phyloP scores from a whole-genome alignment of 176 grass and related monocot genomes.

The Thalia dealbata region DNA sequence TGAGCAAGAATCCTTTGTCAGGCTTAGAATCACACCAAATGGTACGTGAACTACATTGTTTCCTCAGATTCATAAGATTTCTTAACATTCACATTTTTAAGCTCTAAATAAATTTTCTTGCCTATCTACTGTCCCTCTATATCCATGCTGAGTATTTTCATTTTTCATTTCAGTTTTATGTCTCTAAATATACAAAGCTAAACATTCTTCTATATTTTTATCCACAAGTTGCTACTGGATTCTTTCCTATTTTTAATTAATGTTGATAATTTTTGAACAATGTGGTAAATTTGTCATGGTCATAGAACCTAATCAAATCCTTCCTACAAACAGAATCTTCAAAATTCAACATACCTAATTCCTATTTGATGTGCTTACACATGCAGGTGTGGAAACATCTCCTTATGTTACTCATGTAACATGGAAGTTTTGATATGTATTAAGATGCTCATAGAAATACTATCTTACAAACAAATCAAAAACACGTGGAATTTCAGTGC shows the following conservation, averaged over 20 bases:
- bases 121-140: not conserved
- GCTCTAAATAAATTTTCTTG: not conserved
- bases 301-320: not conserved
- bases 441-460: not conserved
- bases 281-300: not conserved
- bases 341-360: not conserved
- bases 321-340: not conserved
- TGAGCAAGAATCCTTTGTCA: slow-evolving; percentile 77
- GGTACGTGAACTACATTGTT: slow-evolving; percentile 29
- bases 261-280: not conserved
- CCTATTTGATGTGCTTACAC: not conserved
- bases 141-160: not conserved
- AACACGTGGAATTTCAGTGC: not conserved
- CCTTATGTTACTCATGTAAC: not conserved
- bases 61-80: not conserved
- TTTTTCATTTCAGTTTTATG: not conserved
- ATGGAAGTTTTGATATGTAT: not conserved
- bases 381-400: not conserved
- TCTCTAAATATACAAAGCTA: not conserved
- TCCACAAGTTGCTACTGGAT: not conserved
- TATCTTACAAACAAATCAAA: not conserved
- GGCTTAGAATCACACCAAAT: slow-evolving; percentile 62
- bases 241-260: not conserved
- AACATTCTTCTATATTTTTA: not conserved
- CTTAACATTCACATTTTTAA: not conserved